A percentile compares a stretch with the other conserved stretches of the same genome.
These are phyloP conservation scores for Kodamaea sagamina DNA, from an alignment of 805 yeast genomes.

Conservation along the genomic window DNA sequence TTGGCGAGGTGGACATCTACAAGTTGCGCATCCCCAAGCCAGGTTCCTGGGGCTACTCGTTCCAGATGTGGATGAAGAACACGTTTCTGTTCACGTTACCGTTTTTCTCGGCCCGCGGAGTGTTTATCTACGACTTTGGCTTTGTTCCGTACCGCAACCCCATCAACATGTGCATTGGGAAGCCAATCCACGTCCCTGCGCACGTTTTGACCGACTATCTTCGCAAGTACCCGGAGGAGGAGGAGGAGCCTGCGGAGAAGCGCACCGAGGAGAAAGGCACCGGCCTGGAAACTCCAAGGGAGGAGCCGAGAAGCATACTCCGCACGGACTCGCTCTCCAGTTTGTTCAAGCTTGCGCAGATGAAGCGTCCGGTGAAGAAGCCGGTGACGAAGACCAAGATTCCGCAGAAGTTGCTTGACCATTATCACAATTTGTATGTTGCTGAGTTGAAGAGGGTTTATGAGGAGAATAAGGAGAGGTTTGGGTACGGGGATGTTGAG, in stretches of 20 bases:
- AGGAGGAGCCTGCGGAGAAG: slow-evolving; percentile 7
- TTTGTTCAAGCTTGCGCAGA: slow-evolving; percentile 26
- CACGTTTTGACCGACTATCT: slow-evolving; percentile 34
- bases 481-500: slow-evolving; percentile 50
- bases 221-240: slow-evolving; percentile 30
- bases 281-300: neutral
- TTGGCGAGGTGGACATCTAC: slow-evolving; percentile 78
- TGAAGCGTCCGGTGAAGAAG: slow-evolving; percentile 14
- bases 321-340: slow-evolving; percentile 31
- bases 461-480: slow-evolving; percentile 63
- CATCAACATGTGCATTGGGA: slow-evolving; percentile 73
- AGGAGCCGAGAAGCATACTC: slow-evolving; percentile 35
- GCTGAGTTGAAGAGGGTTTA: slow-evolving; percentile 63
- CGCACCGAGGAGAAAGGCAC: slow-evolving; percentile 36
- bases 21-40: slow-evolving; percentile 43
- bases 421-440: slow-evolving; percentile 72
- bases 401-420: slow-evolving; percentile 51
- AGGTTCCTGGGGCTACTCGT: slow-evolving; percentile 47
- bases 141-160: slow-evolving; percentile 82
- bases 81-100: slow-evolving; percentile 85
- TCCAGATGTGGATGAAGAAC: slow-evolving; percentile 74
- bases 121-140: slow-evolving; percentile 91
- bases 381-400: slow-evolving; percentile 28
- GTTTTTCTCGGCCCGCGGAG: slow-evolving; percentile 86
- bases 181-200: slow-evolving; percentile 60